Conservation (phyloP, 176 grass and related monocot species). For the Eragrostis nindensis region DNA sequence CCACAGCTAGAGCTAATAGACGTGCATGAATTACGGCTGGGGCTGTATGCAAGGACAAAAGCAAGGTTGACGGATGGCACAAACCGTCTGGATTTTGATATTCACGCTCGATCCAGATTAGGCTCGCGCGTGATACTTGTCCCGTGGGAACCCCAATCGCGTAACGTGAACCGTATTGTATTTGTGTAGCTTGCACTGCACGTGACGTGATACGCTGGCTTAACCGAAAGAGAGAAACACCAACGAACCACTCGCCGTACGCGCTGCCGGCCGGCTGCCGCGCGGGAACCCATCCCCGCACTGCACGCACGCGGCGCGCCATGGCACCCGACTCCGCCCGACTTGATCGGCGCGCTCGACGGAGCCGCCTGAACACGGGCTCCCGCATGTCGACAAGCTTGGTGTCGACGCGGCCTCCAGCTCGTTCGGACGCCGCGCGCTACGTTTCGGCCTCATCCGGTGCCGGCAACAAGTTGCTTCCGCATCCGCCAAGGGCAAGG, state of each 20-base stretch:
- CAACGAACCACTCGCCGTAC: neutral
- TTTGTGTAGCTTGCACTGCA: neutral
- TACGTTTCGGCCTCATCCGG: too few species aligned
- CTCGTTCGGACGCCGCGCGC: neutral
- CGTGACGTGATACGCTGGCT: neutral
- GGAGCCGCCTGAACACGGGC: neutral
- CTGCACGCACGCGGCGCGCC: too few species aligned
- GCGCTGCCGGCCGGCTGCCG: neutral
- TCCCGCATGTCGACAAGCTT: too few species aligned
- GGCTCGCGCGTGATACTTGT: constrained; percentile 9
- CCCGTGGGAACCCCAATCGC: neutral
- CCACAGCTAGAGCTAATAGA: neutral
- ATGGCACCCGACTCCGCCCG: too few species aligned
- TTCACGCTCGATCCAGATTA: neutral
- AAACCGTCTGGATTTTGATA: neutral
- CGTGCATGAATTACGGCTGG: too few species aligned
- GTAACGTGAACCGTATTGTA: neutral
- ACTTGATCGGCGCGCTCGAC: too few species aligned
- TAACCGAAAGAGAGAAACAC: neutral
- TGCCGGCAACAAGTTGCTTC: neutral
- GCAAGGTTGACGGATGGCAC: neutral
- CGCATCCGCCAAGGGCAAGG: too few species aligned
- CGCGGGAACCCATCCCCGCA: neutral
- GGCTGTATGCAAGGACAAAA: too few species aligned
- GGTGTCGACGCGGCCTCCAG: neutral